Evolutionary conservation across 169 alveolate species (phyloP), one percentile per base, ranked within the genome.

Genomic region (Cryptosporidium tyzzeri): DNA sequence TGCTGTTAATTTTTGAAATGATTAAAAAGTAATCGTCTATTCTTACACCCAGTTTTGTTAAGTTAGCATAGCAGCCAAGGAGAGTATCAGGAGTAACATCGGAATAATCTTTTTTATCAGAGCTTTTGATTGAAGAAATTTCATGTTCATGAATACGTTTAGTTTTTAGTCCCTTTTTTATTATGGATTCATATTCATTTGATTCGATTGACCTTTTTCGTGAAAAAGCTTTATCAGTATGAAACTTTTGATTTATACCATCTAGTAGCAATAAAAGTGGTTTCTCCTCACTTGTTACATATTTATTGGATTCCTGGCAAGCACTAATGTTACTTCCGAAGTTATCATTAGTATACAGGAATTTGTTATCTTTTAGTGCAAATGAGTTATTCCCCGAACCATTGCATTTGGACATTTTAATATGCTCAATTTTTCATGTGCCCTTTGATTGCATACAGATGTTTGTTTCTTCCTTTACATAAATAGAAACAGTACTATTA

Each of bases 391-490:
- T 53, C 55, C 71, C 71, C 44, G 55, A 73, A 73, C 86, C 70
- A 73, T 53, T 51, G 23, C 69, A 73, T 55, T 73, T 73, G 71
- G 71, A 58, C 86, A 73, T 73, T 73, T 73, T 73, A 53, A 29
- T 23, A 65, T 31, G 4, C n/a, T 51, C 41, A 31, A 50, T 35
- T 55, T 51, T 33, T 39, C 51, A 53, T 53, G n/a, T 73, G 70
- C 70, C 50, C 31, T 55, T 55, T 35, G 35, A 21, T 73, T 55
- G 44, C 68, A 53, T 53, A 73, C 59, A 35, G 71, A 65, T 65
- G 50, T 65, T 37, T 65, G 6, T 29, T 37, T n/a, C 9, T 33
- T 41, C 58, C n/a, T 33, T 37, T 37, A 14, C 70, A 59, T 31
- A 9, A 33, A 51, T 26, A 26, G 39, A 59, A 55, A 31, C 39